Evolutionary conservation across 2,329 filamentous ascomycete genomes (phyloP).

Genomic region (Colletotrichum lini): DNA sequence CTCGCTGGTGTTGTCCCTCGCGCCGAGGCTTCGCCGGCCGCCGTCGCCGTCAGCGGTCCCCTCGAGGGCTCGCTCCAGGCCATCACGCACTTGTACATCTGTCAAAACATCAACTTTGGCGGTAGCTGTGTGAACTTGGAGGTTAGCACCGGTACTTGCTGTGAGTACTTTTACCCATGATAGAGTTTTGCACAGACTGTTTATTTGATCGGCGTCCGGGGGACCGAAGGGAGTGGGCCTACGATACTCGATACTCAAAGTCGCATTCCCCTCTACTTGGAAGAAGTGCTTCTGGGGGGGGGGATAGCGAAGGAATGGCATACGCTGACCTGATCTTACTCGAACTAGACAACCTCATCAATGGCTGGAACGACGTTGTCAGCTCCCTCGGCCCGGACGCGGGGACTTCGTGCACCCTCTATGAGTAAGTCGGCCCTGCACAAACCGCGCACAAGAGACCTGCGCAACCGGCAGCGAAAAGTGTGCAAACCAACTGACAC

Average conservation of each 20-base stretch:
- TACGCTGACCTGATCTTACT: not conserved
- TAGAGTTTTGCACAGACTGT: not conserved
- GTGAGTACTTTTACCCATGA: not conserved
- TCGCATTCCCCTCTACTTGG: not conserved
- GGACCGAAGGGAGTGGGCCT: not conserved
- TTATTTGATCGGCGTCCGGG: not conserved
- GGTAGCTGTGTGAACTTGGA: constrained; percentile 11
- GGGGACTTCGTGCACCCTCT: constrained; percentile 12
- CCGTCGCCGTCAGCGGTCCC: not conserved
- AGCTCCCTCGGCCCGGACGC: constrained; percentile 1
- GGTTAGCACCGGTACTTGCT: not conserved
- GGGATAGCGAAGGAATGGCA: not conserved
- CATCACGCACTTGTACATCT: constrained; percentile 8
- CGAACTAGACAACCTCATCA: not conserved
- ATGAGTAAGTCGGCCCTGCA: not conserved
- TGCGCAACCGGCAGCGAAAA: not conserved
- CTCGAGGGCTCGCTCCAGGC: not conserved
- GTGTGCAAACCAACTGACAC: not conserved
- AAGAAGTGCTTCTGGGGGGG: not conserved
- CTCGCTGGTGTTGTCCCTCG: constrained; percentile 5
- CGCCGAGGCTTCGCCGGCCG: not conserved
- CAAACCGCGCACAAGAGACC: not conserved
- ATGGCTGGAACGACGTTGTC: constrained; percentile 11
- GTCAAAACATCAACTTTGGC: not conserved
- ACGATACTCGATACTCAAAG: too few species aligned